Evolutionary conservation across 306 rosid genomes (phyloP), one percentile per base, ranked within the genome.

Genomic region (Cicer bijugum): DNA sequence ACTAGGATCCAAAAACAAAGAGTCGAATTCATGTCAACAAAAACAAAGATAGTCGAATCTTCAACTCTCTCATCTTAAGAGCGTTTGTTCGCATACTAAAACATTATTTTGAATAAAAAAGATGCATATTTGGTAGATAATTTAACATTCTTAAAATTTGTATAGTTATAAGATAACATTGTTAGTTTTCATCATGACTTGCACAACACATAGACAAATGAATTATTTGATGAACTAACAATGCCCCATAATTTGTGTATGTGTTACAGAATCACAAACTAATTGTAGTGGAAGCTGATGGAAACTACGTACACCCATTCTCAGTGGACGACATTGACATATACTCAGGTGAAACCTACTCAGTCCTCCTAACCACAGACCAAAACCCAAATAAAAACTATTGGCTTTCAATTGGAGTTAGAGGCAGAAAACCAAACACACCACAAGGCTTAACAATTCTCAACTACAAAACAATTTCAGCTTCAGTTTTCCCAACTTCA

Each of bases 241-340:
- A 0, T 40, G 48, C 2, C 2, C 6, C 35, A 14, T 9, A 40
- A 40, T 15, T 9, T 63, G 4, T 63, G 1, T 9, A 3, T 50
- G 83, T 12, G 0, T 0, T 28, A 8, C 51, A 93, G 98, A 86
- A 80, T 82, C 98, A 93, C 91, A 84, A 83, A 44, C 57, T 93
- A 72, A 12, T 84, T 60, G 96, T 91, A 75, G 94, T 91, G 58
- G 98, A 93, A 77, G 97, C 94, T 0, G 97, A 91, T n/a, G 97
- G 94, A 40, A 91, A 93, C 71, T 85, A 91, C n/a, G 84, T 93
- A 0, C 74, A 85, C 3, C 96, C 98, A 56, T 91, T 91, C 9
- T 51, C 1, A 0, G 86, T 87, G 0, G 77, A 82, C n/a, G 89
- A 91, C 69, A 62, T 93, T 1, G 97, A 93, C 79, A 91, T 93